Conservation (phyloP, 2,329 filamentous ascomycete genomes). For the Epichloe sylvatica region DNA sequence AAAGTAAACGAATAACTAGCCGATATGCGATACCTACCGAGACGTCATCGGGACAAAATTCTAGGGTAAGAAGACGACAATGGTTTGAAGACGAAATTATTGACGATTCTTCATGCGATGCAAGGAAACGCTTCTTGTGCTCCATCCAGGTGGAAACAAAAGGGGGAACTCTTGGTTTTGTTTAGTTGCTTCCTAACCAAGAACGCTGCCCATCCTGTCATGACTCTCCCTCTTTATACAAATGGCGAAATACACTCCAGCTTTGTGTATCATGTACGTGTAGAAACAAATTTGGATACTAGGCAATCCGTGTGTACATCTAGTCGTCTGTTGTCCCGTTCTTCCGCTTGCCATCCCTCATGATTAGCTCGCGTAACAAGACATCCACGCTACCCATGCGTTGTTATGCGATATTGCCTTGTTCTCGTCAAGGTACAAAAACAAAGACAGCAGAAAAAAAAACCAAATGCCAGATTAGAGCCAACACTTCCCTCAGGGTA, state of each 20-base stretch:
- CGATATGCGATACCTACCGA: neutral
- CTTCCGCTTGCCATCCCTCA: neutral
- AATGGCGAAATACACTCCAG: neutral
- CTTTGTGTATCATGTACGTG: constrained; percentile 1
- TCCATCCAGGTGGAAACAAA: neutral
- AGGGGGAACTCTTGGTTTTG: neutral
- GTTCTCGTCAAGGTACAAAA: neutral
- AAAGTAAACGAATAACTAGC: constrained; percentile 12
- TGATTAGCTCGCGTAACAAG: neutral
- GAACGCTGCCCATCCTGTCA: neutral
- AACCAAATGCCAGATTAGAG: constrained; percentile 7
- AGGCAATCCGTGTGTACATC: neutral
- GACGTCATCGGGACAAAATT: neutral
- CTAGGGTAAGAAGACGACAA: neutral
- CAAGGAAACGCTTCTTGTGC: neutral
- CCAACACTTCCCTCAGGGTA: constrained; percentile 21
- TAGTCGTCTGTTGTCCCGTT: neutral
- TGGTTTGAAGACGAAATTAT: neutral
- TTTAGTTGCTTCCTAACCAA: neutral
- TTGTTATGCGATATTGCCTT: neutral
- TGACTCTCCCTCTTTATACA: neutral
- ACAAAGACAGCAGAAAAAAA: neutral
- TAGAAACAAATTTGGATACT: neutral
- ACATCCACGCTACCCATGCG: constrained; percentile 3
- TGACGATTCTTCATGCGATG: neutral